A percentile compares a stretch with the other conserved stretches of the same genome.
Conservation (phyloP, 1,139 yeast species). For the Yamadazyma diddensiae region DNA sequence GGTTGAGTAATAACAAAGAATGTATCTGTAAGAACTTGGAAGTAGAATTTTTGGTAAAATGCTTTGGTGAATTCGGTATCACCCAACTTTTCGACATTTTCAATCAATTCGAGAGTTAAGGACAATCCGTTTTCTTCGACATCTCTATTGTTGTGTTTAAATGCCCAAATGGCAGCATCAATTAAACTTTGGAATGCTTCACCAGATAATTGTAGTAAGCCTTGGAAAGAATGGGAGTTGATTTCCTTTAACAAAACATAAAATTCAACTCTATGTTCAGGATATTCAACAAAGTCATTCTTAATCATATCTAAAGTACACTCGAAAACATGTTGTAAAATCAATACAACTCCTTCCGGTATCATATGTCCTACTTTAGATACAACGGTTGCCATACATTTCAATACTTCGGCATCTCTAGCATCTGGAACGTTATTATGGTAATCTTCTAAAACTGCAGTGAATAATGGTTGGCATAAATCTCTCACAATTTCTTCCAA, state of each 20-base stretch:
- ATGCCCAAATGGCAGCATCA: conserved; percentile 96
- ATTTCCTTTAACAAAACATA: conserved; percentile 86
- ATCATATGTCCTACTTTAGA: conserved; percentile 83
- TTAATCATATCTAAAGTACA: conserved; percentile 94
- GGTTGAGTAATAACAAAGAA: conserved; percentile 94
- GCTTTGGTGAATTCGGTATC: conserved; percentile 78
- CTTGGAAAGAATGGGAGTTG: conserved; percentile 79
- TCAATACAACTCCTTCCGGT: conserved; percentile 85
- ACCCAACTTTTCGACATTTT: conserved; percentile 78
- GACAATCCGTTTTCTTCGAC: conserved; percentile 92
- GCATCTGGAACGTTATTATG: conserved; percentile 90
- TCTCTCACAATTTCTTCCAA: conserved; percentile 82
- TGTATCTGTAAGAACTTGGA: conserved; percentile 86
- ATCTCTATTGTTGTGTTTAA: conserved; percentile 93
- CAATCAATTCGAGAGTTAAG: conserved; percentile 75
- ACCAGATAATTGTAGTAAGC: conserved; percentile 84
- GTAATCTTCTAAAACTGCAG: conserved; percentile 88
- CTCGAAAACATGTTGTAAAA: conserved; percentile 88
- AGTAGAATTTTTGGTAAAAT: conserved; percentile 84
- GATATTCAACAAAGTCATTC: conserved; percentile 92
- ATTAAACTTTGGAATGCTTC: conserved; percentile 88
- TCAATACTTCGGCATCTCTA: conserved; percentile 94
- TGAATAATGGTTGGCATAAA: conserved; percentile 78
- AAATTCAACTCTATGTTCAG: conserved; percentile 96
- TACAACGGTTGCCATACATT: conserved; percentile 90